These are phyloP conservation scores for Scortechinia acanthostroma DNA, from an alignment of 2,329 filamentous ascomycete species.

Conservation along the genomic window DNA sequence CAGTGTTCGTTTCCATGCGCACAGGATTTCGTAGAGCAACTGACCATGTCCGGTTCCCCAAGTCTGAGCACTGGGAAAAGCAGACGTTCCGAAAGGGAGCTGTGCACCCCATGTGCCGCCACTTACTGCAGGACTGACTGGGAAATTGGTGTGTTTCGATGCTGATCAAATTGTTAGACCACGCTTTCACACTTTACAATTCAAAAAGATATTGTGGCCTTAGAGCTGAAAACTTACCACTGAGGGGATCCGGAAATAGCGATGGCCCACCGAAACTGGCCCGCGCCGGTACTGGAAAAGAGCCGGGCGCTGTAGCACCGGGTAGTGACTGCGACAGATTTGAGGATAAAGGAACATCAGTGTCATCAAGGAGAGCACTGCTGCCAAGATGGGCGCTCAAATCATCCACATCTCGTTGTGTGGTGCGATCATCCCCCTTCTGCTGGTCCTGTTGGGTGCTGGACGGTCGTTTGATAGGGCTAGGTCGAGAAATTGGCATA, in stretches of 20 bases:
- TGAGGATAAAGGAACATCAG: constrained; percentile 37
- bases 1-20: constrained; percentile 34
- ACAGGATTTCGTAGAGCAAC: neutral
- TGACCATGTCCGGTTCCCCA: neutral
- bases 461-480: constrained; percentile 61
- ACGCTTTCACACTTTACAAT: no score
- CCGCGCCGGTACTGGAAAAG: constrained; percentile 7
- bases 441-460: constrained; percentile 56
- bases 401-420: constrained; percentile 57
- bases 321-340: constrained; percentile 20
- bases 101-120: neutral
- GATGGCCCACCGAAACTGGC: constrained; percentile 4
- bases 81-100: neutral
- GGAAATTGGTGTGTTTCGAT: neutral
- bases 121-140: neutral
- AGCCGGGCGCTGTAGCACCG: constrained; percentile 18
- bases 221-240: neutral
- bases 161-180: neutral
- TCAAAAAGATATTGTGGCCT: neutral
- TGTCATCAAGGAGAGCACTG: constrained; percentile 77
- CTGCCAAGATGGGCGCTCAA: constrained; percentile 78
- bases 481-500: neutral
- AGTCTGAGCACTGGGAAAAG: neutral
- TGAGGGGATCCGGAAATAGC: neutral
- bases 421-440: constrained; percentile 11